These are phyloP conservation scores for Graphiopsis chlorocephala DNA, from an alignment of 2,329 filamentous ascomycete genomes.

Conservation along the genomic window DNA sequence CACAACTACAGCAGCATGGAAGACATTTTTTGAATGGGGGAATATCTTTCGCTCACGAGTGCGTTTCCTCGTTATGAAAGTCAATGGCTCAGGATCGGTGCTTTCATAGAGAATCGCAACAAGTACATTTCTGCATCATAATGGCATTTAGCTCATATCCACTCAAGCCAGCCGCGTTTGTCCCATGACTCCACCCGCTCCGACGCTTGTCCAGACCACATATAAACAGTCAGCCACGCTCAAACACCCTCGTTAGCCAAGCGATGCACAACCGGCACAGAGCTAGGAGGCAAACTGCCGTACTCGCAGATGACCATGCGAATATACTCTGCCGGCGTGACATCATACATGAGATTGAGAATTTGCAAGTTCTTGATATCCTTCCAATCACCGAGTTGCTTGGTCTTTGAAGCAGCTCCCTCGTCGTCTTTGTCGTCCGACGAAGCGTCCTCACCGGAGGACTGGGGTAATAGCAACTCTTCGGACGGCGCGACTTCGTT, in stretches of 20 bases:
- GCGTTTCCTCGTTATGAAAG: not conserved
- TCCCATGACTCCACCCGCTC: not conserved
- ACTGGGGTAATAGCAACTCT: conserved; percentile 48
- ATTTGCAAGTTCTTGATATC: conserved; percentile 61
- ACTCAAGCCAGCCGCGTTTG: not conserved
- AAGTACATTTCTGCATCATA: not conserved
- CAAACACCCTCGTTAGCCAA: conserved; percentile 33
- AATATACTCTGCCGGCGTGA: conserved; percentile 82
- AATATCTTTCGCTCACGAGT: no score
- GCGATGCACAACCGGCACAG: conserved; percentile 72
- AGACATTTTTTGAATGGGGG: no score
- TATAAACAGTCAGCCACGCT: not conserved
- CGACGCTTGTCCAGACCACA: not conserved
- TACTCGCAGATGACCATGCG: conserved; percentile 89
- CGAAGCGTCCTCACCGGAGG: not conserved
- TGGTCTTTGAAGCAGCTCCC: conserved; percentile 24
- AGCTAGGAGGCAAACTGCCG: conserved; percentile 79
- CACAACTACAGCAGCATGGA: no score
- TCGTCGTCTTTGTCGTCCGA: conserved; percentile 26
- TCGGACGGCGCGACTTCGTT: conserved; percentile 86
- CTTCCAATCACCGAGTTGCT: conserved; percentile 51
- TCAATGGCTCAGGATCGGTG: not conserved
- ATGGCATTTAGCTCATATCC: conserved; percentile 3
- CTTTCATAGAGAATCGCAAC: not conserved
- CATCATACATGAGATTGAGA: conserved; percentile 82